Percentiles rank a stretch among this genome's conserved stretches.
phyloP scores from a whole-genome alignment of 768 basidiomycete species.

The Collybia sordida region DNA sequence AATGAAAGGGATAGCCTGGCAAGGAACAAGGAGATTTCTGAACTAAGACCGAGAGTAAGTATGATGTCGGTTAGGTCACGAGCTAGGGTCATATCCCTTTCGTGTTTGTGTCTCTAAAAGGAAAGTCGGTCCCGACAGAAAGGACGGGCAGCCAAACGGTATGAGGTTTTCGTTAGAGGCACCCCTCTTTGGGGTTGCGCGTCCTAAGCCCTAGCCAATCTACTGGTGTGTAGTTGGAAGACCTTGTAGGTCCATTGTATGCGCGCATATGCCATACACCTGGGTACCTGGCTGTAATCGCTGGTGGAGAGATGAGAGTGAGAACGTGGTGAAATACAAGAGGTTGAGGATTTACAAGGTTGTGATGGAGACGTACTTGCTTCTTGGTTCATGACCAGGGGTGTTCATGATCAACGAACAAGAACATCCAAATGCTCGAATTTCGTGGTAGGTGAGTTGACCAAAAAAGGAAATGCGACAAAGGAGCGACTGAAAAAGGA shows the following conservation, averaged over 20 bases:
- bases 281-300: too few relatives aligned
- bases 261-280: too few relatives aligned
- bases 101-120: constrained; percentile 8
- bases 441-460: constrained; percentile 11
- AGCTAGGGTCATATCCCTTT: background rate
- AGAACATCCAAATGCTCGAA: constrained; percentile 24
- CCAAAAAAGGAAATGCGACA: constrained; percentile 31
- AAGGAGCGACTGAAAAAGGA: constrained; percentile 38
- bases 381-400: constrained; percentile 6
- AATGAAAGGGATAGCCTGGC: constrained; percentile 21
- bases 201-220: background rate
- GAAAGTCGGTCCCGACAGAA: constrained; percentile 9
- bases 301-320: too few relatives aligned
- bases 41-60: background rate
- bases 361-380: constrained; percentile 23
- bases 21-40: constrained; percentile 27
- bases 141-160: constrained; percentile 1
- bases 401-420: constrained; percentile 20
- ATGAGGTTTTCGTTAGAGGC: background rate
- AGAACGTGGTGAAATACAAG: constrained; percentile 12
- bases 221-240: background rate
- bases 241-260: constrained; percentile 16
- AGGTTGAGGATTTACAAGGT: constrained; percentile 21
- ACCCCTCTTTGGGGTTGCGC: background rate
- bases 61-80: constrained; percentile 6